Evolutionary conservation across 441 rosid genomes (phyloP), one percentile per base, ranked within the genome.

Genomic region (Bruguiera hainesii): DNA sequence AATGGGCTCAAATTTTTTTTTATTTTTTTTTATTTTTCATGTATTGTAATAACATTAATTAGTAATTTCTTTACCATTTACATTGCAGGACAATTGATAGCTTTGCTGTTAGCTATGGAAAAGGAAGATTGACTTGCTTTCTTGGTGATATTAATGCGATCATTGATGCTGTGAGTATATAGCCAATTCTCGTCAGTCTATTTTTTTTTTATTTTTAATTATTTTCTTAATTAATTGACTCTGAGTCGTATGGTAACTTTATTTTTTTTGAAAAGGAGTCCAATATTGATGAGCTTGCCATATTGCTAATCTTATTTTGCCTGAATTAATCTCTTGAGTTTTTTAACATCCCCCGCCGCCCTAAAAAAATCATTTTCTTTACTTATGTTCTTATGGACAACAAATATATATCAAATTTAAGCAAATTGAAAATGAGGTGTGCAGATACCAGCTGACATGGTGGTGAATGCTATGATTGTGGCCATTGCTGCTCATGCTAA

Each of bases 381-480:
- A 42, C 48, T 42, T 11, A 11, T 42, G 4, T 42, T 42, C 48
- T 13, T 42, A 2, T 11, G 48, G 48, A 42, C 48, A 42, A 42
- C 48, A 42, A 42, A 3, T 13, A 13, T 2, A 42, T 0, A 42
- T 42, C 48, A 42, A 42, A 13, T 42, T 42, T 42, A 42, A 42
- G 48, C 48, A 42, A 42, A 42, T 42, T 42, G 18, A 42, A 33
- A 21, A 35, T 46, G 66, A 82, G 56, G 28, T 21, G 58, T 73
- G 61, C 75, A 78, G 94, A 84, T 91, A 59, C 99, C 99, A 3
- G 98, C 94, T 1, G 97, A 94, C 48, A 88, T 94, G 98, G 97
- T 91, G 73, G 97, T 89, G 72, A 94, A 88, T 69, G 86, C 93
- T 1, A 89, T 86, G 63, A 39, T 87, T 4, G 89, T 83, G 46